Conservation (phyloP, 192 early-diverging fungal genomes). For the Geranomyces michiganensis region DNA sequence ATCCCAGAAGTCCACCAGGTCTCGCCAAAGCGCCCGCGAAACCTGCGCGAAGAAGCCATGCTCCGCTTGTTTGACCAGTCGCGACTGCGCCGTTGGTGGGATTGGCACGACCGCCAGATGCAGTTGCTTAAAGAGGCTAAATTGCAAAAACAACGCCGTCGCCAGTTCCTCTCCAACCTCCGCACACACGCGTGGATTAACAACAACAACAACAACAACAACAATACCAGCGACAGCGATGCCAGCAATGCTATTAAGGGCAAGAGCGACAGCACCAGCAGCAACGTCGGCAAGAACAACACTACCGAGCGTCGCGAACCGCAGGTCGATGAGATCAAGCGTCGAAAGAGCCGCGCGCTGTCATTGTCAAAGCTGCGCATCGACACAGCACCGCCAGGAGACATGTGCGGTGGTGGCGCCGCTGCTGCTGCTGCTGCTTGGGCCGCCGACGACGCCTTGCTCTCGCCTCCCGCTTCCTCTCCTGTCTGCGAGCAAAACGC, state of each 20-base stretch:
- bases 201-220: neutral
- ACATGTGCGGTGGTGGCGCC: neutral
- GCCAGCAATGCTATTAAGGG: neutral
- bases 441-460: neutral
- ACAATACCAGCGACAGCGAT: no score
- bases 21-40: slow-evolving; percentile 13
- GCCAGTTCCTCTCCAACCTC: slow-evolving; percentile 36
- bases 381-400: neutral
- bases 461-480: no score
- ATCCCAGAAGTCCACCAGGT: slow-evolving; percentile 28
- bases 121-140: slow-evolving; percentile 25
- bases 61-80: slow-evolving; percentile 29
- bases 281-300: neutral
- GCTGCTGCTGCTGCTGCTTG: neutral
- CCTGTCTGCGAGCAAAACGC: neutral
- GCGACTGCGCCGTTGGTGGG: slow-evolving; percentile 32
- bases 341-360: slow-evolving; percentile 19
- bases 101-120: slow-evolving; percentile 36
- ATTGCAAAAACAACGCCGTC: slow-evolving; percentile 26
- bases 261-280: no score
- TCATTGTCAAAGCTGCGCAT: slow-evolving; percentile 30
- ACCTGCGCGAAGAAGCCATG: slow-evolving; percentile 23
- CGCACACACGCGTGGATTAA: slow-evolving; percentile 34
- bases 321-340: slow-evolving; percentile 15
- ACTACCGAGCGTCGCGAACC: neutral